Evolutionary conservation across 495 filamentous ascomycete genomes (phyloP).

Genomic region (Xylaria flabelliformis): DNA sequence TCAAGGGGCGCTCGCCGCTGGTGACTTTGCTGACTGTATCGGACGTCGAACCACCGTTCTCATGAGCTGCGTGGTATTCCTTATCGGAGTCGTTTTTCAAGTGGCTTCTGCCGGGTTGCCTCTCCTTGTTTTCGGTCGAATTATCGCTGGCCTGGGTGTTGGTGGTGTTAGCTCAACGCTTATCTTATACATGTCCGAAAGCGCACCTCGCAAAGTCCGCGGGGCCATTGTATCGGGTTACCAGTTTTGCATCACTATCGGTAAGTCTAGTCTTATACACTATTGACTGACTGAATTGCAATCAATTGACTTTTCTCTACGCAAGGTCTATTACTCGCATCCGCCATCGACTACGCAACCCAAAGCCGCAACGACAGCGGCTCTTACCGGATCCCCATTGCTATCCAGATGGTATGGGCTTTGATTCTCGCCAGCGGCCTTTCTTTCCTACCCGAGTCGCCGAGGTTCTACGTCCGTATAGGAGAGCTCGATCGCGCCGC

Average conservation of each 20-base stretch:
- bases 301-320: neutral
- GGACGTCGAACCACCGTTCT: slow-evolving; percentile 75
- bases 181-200: slow-evolving; percentile 80
- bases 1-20: slow-evolving; percentile 67
- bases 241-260: slow-evolving; percentile 80
- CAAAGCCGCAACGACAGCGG: slow-evolving; percentile 65
- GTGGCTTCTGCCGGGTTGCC: slow-evolving; percentile 45
- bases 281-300: neutral
- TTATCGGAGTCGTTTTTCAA: slow-evolving; percentile 69
- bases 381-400: slow-evolving; percentile 76
- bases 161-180: slow-evolving; percentile 78
- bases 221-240: slow-evolving; percentile 77
- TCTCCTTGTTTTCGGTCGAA: slow-evolving; percentile 71
- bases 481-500: slow-evolving; percentile 68
- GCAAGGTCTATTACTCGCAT: slow-evolving; percentile 66
- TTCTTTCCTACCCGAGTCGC: slow-evolving; percentile 74
- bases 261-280: slow-evolving; percentile 35
- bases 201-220: slow-evolving; percentile 70
- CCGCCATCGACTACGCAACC: slow-evolving; percentile 74
- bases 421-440: slow-evolving; percentile 67
- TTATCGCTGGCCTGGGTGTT: slow-evolving; percentile 75
- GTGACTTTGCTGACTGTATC: slow-evolving; percentile 70
- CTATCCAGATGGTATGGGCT: slow-evolving; percentile 73
- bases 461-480: slow-evolving; percentile 80
- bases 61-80: slow-evolving; percentile 67